Evolutionary conservation across 495 filamentous ascomycete genomes (phyloP).

Genomic region (Penicillium soppii): DNA sequence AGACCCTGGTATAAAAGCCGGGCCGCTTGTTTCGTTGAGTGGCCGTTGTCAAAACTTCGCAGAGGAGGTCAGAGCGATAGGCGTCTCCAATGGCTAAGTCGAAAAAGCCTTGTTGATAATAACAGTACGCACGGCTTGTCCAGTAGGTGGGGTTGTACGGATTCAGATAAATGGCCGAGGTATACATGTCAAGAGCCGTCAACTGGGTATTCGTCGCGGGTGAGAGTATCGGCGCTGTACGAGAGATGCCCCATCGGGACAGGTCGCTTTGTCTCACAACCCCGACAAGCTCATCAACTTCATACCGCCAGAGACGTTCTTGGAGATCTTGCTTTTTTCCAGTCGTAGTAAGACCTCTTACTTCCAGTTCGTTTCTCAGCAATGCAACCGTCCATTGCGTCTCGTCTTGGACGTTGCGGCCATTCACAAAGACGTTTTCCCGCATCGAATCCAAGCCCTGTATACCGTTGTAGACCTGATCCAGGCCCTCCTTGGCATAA

Average conservation of each 20-base stretch:
- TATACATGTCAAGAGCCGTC: constrained; percentile 35
- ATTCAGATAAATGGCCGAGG: constrained; percentile 30
- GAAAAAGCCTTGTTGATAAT: constrained; percentile 71
- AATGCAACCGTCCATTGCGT: not conserved
- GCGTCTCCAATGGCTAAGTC: constrained; percentile 82
- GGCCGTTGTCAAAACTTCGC: constrained; percentile 23
- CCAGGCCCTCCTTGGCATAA: not conserved
- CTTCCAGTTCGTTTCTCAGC: constrained; percentile 1
- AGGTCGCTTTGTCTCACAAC: constrained; percentile 19
- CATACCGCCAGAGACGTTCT: constrained; percentile 1
- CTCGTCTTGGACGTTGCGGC: not conserved
- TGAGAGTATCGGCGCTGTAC: constrained; percentile 14
- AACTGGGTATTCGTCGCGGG: constrained; percentile 7
- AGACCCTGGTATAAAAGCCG: constrained; percentile 28
- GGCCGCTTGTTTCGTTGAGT: constrained; percentile 13
- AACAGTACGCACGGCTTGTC: constrained; percentile 64
- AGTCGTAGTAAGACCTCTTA: not conserved
- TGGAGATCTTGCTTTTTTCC: constrained; percentile 1
- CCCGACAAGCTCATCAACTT: constrained; percentile 9
- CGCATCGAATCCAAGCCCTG: not conserved
- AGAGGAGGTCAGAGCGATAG: constrained; percentile 74
- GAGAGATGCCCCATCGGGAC: constrained; percentile 22
- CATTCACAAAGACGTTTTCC: not conserved
- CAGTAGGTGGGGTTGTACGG: constrained; percentile 75
- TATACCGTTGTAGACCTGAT: not conserved